Percentiles rank a stretch among this genome's conserved stretches.
Evolutionary conservation across 805 yeast genomes (phyloP).

Genomic region (Starmerella cellae): DNA sequence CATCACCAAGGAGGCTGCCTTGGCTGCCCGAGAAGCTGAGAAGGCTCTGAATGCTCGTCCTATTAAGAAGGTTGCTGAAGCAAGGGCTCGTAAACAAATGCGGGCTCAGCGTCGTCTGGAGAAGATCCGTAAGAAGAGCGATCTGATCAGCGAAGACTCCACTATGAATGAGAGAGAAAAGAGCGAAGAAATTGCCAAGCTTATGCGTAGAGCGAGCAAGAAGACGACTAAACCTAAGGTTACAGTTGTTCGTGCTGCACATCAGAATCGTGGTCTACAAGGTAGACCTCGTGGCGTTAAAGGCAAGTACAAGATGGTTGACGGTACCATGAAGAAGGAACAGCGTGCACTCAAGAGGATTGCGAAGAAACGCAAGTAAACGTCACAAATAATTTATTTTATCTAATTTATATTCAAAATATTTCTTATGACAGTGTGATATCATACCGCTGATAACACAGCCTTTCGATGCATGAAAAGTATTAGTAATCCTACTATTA

Average conservation of each 20-base stretch:
- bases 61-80: conserved; percentile 96
- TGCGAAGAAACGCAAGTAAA: conserved; percentile 67
- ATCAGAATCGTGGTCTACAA: conserved; percentile 67
- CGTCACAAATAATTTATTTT: background rate
- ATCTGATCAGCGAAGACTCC: conserved; percentile 73
- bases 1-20: conserved; percentile 84
- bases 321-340: conserved; percentile 95
- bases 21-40: conserved; percentile 61
- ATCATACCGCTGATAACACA: too few relatives aligned
- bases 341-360: conserved; percentile 84
- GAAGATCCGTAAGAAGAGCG: conserved; percentile 83
- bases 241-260: conserved; percentile 77
- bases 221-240: conserved; percentile 63
- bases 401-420: background rate
- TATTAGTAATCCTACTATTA: too few relatives aligned
- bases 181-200: conserved; percentile 78
- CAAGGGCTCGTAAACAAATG: conserved; percentile 90
- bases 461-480: too few relatives aligned
- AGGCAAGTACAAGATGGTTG: conserved; percentile 99
- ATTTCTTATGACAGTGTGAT: background rate
- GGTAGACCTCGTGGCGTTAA: conserved; percentile 96
- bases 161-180: conserved; percentile 85
- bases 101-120: conserved; percentile 79
- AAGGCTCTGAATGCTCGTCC: conserved; percentile 90
- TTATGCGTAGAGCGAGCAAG: conserved; percentile 65